Evolutionary conservation across 2,329 filamentous ascomycete genomes (phyloP), one percentile per base, ranked within the genome.

Genomic region (Emergomyces orientalis): DNA sequence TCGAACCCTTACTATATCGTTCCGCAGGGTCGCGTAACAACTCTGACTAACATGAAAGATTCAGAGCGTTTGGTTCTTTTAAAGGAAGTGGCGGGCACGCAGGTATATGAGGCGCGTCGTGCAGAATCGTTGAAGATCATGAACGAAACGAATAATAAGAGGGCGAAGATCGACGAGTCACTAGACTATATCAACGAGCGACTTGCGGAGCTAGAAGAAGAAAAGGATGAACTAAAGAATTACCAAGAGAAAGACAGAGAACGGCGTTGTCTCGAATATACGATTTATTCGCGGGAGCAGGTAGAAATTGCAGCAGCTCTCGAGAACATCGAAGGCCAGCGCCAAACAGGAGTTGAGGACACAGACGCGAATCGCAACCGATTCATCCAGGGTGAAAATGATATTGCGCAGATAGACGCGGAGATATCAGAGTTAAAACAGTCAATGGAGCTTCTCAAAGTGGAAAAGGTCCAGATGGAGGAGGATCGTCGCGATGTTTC

Each of bases 1-100:
- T 96, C 92, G 63, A 99, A 99, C 74, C 94, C 94, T 32, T 99
- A 97, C 81, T 99, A 99, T 75, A 99, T 99, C 70, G 95, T 99
- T 1, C 94, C 95, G 0, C 94, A 99, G 75, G 94, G 94, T 61
- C 91, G 94, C 72, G 92, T 99, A 64, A 97, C 94, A 0, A 88
- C 91, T 30, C 81, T 99, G 72, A 99, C 94, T 54, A 99, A 97
- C 74, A 99, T 99, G 94, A 97, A 97, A 76, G 94, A 99, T 74
- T 86, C 87, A 0, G 92, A 97, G 74, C 86, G 94, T 60, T 78
- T 99, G 66, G 92, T 89, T 68, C 80, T 99, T 64, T 79, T 99
- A 65, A 99, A 99, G 76, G 94, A 97, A 73, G 94, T 99, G n/a
- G 94, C 94, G 0, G 94, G 94, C 65, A 99, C 94, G 8, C 91